Evolutionary conservation across 1,284 basidiomycete genomes (phyloP).

Genomic region (Farysia itapuensis): DNA sequence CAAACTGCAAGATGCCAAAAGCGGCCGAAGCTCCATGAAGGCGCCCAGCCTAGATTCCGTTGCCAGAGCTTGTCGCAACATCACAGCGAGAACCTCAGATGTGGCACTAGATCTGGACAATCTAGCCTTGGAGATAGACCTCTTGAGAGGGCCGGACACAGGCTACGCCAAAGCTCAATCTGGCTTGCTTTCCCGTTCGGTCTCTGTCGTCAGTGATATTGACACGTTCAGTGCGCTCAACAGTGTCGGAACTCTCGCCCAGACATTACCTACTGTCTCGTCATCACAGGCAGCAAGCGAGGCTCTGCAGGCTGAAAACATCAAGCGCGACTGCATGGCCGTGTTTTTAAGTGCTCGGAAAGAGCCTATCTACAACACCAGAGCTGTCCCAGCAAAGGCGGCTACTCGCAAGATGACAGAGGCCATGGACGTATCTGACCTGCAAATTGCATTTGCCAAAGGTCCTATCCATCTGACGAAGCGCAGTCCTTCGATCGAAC

Average conservation of each 20-base stretch:
- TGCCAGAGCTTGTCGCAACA: slow-evolving; percentile 79
- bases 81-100: slow-evolving; percentile 67
- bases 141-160: slow-evolving; percentile 11
- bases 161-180: slow-evolving; percentile 4
- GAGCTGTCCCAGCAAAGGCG: slow-evolving; percentile 6
- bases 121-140: slow-evolving; percentile 66
- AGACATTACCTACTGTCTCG: slow-evolving; percentile 16
- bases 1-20: slow-evolving; percentile 68
- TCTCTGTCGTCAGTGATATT: slow-evolving; percentile 15
- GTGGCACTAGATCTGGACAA: slow-evolving; percentile 68
- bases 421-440: slow-evolving; percentile 28
- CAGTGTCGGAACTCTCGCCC: slow-evolving; percentile 11
- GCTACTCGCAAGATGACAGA: slow-evolving; percentile 11
- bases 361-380: slow-evolving; percentile 32
- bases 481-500: slow-evolving; percentile 6
- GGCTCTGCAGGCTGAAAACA: slow-evolving; percentile 11
- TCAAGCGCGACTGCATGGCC: slow-evolving; percentile 19
- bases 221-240: slow-evolving; percentile 9
- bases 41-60: slow-evolving; percentile 80
- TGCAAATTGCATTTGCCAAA: slow-evolving; percentile 49
- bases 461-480: slow-evolving; percentile 40
- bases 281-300: slow-evolving; percentile 14
- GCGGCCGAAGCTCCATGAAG: slow-evolving; percentile 68
- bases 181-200: slow-evolving; percentile 19
- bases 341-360: slow-evolving; percentile 28